Evolutionary conservation across 345 rosid genomes (phyloP).

Genomic region (Microcos paniculata): DNA sequence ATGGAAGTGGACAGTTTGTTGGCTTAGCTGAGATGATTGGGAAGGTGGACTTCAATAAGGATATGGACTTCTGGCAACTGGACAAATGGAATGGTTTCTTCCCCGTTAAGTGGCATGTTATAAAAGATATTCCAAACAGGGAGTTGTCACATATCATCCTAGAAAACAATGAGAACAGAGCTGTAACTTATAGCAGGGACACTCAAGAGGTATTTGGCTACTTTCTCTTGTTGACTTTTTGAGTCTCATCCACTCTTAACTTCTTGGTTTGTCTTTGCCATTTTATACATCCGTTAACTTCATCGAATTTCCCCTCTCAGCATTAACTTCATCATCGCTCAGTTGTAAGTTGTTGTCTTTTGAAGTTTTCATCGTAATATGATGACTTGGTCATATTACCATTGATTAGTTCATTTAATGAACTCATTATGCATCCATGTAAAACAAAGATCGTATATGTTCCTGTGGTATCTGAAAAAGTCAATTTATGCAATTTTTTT

Average conservation of each 20-base stretch:
- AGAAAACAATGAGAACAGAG: constrained; percentile 60
- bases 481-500: not conserved
- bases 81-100: constrained; percentile 85
- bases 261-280: not conserved
- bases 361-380: not conserved
- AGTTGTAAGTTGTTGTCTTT: not conserved
- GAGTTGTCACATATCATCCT: constrained; percentile 60
- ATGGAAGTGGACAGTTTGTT: constrained; percentile 83
- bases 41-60: constrained; percentile 63
- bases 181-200: constrained; percentile 75
- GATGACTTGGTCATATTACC: not conserved
- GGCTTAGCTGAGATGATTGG: constrained; percentile 85
- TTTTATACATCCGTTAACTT: not conserved
- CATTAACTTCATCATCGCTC: not conserved
- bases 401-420: not conserved
- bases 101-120: constrained; percentile 72
- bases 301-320: not conserved
- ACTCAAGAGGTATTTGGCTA: constrained; percentile 62
- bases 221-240: not conserved
- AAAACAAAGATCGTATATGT: not conserved
- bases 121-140: constrained; percentile 72
- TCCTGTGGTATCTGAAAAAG: not conserved
- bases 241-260: not conserved
- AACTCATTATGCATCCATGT: not conserved
- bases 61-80: constrained; percentile 80